Evolutionary conservation across 805 yeast genomes (phyloP), one percentile per base, ranked within the genome.

Genomic region (Pichia eremophila): DNA sequence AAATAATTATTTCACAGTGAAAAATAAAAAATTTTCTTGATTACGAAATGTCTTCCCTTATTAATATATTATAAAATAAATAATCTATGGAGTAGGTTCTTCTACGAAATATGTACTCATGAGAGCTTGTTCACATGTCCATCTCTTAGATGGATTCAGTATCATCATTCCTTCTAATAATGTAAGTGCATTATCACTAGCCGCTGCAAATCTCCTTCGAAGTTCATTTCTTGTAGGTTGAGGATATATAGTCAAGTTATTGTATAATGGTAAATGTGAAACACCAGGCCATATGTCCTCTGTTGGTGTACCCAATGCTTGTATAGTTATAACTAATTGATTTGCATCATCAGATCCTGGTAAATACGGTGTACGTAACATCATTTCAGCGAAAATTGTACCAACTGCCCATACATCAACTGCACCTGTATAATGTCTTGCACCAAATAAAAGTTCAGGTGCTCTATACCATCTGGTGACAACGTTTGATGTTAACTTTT

Each of bases 381-480:
- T 88, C 56, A 93, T 68, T 59, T 93, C 99, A 0, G 98, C 98
- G 69, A 93, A 93, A 3, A 93, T 91, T 36, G 89, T 79, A 2
- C 99, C 99, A 6, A 90, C 85, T 0, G 98, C 91, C 99, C 99
- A 93, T 12, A 89, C 70, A 66, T 93, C 99, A 4, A 93, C 77
- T 0, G 95, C 95, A 2, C 82, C 83, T 0, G 96, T 83, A 59
- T 93, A 93, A 63, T 88, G 93, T 43, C 83, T 75, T 0, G 96
- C 84, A 1, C 96, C 97, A 51, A 91, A 78, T 25, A 93, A 68
- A 42, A 93, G 69, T 59, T 93, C 99, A 0, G 99, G 99, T 0
- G 98, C 95, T 47, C 98, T 71, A 65, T 93, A 93, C 99, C 99
- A 93, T 51, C 98, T 69, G 3, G 99, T 93, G 2, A 93, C 99